Conservation (phyloP, 2,329 filamentous ascomycete genomes). For the Dryadomyces quercus-mongolicae region DNA sequence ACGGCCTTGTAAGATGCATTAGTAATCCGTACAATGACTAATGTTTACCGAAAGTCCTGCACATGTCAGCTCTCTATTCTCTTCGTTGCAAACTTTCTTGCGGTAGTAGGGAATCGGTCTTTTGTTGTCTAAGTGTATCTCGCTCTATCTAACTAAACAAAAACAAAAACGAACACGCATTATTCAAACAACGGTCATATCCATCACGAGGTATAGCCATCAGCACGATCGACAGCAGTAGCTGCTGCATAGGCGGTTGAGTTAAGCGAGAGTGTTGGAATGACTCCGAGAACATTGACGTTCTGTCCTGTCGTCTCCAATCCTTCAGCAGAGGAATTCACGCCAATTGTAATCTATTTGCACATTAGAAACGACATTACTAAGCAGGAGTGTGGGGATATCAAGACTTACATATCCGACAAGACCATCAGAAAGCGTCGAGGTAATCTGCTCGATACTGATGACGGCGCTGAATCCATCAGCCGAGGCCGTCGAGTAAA, state of each 20-base stretch:
- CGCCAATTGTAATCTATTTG: neutral
- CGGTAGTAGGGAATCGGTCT: neutral
- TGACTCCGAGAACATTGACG: neutral
- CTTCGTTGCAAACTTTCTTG: neutral
- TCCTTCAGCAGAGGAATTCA: neutral
- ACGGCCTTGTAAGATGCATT: no score
- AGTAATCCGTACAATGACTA: no score
- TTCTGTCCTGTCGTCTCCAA: neutral
- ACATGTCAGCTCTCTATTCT: neutral
- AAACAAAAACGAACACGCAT: neutral
- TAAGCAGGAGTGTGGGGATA: neutral
- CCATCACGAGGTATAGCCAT: neutral
- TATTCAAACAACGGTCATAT: neutral
- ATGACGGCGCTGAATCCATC: constrained; percentile 33
- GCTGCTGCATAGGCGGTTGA: neutral
- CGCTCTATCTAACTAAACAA: neutral
- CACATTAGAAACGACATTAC: neutral
- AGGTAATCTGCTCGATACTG: neutral
- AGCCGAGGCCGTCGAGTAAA: constrained; percentile 2
- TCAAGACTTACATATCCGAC: neutral
- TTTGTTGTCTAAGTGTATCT: neutral
- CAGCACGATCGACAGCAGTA: neutral
- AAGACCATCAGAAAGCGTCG: neutral
- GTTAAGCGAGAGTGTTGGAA: neutral
- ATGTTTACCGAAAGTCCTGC: no score